These are phyloP conservation scores for Ulmus americana DNA, from an alignment of 331 rosid species.

Conservation along the genomic window DNA sequence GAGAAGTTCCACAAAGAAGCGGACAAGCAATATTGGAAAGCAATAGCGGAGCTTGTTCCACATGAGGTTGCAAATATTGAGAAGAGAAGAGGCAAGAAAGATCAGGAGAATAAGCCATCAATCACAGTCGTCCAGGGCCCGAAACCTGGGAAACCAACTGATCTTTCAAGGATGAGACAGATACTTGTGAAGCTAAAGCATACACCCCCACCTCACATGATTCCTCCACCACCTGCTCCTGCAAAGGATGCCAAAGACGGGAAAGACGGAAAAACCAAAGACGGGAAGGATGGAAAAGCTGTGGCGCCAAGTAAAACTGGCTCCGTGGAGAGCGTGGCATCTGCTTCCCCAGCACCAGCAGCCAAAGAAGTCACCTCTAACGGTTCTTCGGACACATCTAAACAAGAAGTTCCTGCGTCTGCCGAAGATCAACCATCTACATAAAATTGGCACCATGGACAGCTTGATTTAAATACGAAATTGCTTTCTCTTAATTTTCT, in stretches of 20 bases:
- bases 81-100: slow-evolving; percentile 93
- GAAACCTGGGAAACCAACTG: slow-evolving; percentile 97
- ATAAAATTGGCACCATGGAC: slow-evolving; percentile 23
- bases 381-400: slow-evolving; percentile 40
- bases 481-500: slow-evolving; percentile 17
- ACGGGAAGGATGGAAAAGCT: slow-evolving; percentile 30
- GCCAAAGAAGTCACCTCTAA: slow-evolving; percentile 58
- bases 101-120: slow-evolving; percentile 88
- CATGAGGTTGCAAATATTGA: slow-evolving; percentile 88
- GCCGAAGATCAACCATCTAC: slow-evolving; percentile 43
- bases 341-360: slow-evolving; percentile 39
- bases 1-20: slow-evolving; percentile 97
- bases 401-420: slow-evolving; percentile 46
- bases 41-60: slow-evolving; percentile 93
- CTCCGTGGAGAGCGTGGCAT: slow-evolving; percentile 43
- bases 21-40: slow-evolving; percentile 92
- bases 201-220: slow-evolving; percentile 95
- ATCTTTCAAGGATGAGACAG: slow-evolving; percentile 86
- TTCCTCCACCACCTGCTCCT: slow-evolving; percentile 83
- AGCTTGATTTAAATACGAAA: slow-evolving; percentile 12
- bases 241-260: slow-evolving; percentile 69
- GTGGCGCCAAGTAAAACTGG: slow-evolving; percentile 45
- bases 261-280: slow-evolving; percentile 55
- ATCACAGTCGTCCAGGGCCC: slow-evolving; percentile 89
- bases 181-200: slow-evolving; percentile 88